These are phyloP conservation scores for Nothomitra cinnamomea DNA, from an alignment of 2,329 filamentous ascomycete genomes.

Conservation along the genomic window DNA sequence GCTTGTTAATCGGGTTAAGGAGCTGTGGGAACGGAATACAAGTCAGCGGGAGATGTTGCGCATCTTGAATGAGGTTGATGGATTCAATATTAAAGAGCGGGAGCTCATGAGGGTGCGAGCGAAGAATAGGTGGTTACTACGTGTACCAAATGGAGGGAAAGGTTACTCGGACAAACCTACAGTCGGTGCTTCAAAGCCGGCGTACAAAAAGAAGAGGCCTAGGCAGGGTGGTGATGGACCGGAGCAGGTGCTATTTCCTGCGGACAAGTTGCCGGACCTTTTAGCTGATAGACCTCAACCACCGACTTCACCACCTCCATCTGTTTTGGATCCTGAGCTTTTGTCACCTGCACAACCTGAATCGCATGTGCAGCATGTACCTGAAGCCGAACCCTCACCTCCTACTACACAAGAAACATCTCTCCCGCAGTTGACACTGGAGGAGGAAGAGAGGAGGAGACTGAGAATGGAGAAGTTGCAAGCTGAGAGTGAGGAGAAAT, in stretches of 20 bases:
- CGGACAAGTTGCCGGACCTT: constrained; percentile 1
- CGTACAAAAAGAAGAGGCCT: too few species aligned
- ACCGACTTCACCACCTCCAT: neutral
- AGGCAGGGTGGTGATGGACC: neutral
- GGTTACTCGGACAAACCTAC: neutral
- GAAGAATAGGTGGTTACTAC: constrained; percentile 50
- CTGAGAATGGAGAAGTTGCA: constrained; percentile 37
- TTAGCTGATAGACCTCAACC: neutral
- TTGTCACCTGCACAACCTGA: neutral
- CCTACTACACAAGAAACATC: neutral
- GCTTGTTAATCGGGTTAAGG: constrained; percentile 51
- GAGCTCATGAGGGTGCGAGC: constrained; percentile 53
- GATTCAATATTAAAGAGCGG: constrained; percentile 53
- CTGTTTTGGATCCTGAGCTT: neutral
- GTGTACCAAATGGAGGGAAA: constrained; percentile 35
- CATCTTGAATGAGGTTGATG: constrained; percentile 47
- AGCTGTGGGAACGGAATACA: constrained; percentile 63
- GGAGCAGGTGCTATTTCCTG: neutral
- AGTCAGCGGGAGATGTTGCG: constrained; percentile 57
- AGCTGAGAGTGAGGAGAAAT: constrained; percentile 42
- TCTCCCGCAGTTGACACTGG: constrained; percentile 24
- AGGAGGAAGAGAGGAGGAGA: constrained; percentile 34
- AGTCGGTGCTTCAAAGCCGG: too few species aligned
- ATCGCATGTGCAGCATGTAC: neutral
- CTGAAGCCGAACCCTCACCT: constrained; percentile 1